Evolutionary conservation across 192 early-diverging fungal species (phyloP).

Genomic region (Rhizophagus sp.): DNA sequence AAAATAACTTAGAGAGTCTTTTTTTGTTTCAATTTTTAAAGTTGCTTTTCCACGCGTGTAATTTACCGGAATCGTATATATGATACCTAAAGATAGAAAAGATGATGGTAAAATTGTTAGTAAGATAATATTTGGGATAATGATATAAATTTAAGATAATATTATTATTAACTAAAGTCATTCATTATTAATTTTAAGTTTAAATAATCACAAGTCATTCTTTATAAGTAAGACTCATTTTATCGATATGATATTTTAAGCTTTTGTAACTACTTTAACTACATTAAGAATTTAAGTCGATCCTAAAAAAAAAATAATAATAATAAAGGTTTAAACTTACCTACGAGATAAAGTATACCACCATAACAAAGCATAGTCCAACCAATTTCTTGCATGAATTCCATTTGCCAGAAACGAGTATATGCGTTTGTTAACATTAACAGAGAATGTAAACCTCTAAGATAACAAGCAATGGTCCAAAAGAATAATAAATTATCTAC

Average conservation of each 20-base stretch:
- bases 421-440: conserved; percentile 8
- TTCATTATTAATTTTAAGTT: not conserved
- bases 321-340: conserved; percentile 13
- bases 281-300: no score
- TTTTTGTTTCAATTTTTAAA: not conserved
- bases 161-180: not conserved
- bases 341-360: conserved; percentile 10
- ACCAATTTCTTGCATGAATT: conserved; percentile 13
- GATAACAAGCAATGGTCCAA: conserved; percentile 1
- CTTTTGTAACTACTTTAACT: no score
- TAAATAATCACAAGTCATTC: not conserved
- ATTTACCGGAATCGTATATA: conserved; percentile 29
- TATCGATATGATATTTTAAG: no score
- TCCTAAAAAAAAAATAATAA: no score
- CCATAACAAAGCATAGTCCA: conserved; percentile 27
- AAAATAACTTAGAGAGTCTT: not conserved
- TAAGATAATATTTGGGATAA: not conserved
- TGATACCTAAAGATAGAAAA: conserved; percentile 15
- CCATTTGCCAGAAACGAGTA: conserved; percentile 13
- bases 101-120: no score
- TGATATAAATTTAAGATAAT: no score
- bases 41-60: not conserved
- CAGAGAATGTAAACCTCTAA: conserved; percentile 1
- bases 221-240: no score
- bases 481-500: conserved; percentile 29